Evolutionary conservation across 2,329 filamentous ascomycete genomes (phyloP), one percentile per base, ranked within the genome.

Genomic region (Incumbomyces delicatus): DNA sequence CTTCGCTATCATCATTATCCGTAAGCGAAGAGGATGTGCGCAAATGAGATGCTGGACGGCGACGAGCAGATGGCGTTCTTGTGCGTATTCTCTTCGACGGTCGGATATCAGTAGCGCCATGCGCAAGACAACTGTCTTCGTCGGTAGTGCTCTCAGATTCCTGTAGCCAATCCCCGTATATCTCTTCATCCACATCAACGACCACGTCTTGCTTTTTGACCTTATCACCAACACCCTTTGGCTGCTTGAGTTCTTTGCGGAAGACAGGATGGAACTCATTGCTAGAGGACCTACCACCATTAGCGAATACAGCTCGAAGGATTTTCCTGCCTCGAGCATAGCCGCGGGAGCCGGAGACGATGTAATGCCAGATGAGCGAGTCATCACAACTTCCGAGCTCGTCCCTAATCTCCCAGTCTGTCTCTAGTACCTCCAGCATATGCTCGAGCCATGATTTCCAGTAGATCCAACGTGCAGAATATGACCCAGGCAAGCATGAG

Each of bases 391-490:
- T 61, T 47, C 16, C 40, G 20, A 32, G 51, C 45, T 34, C 1
- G 14, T 51, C 51, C 10, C 57, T 45, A 3, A 54, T 50, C 41
- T 50, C 48, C 70, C 69, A 73, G 44, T 73, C 70, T 36, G 60
- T 63, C 50, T 70, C 64, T 1, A 73, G 56, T 1, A 67, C 58
- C 12, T 68, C 63, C 43, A 70, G 63, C 61, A 95, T 83, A 51
- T 84, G 81, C 30, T 81, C 76, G 12, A 96, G 70, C 85, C 87
- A 95, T 6, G 78, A 66, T 56, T 75, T 80, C 88, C 89, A 96
- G 59, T 81, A 76, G 41, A 73, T 75, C 90, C 92, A 96, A 16
- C 90, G 76, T 34, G 76, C 73, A 2, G 41, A 39, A 31, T 58
- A 43, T 5, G 50, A 37, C 5, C 45, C 49, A 1, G 80, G 80